Evolutionary conservation across 2,329 filamentous ascomycete genomes (phyloP).

Genomic region (Fusarium sp.): DNA sequence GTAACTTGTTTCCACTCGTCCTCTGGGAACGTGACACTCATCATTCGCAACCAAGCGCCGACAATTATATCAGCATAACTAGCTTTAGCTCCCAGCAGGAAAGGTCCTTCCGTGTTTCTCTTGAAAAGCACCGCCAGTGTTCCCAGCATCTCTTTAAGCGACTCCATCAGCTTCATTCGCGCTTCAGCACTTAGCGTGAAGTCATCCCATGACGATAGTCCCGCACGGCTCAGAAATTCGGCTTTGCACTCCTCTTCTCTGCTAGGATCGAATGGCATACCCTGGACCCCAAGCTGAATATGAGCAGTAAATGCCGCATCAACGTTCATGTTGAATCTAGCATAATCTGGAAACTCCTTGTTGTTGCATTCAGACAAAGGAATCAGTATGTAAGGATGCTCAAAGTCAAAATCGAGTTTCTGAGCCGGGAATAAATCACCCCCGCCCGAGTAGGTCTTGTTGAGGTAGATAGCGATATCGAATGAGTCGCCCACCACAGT

Average conservation of each 20-base stretch:
- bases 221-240: conserved; percentile 61
- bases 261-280: conserved; percentile 63
- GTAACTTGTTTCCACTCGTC: conserved; percentile 60
- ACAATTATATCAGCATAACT: conserved; percentile 68
- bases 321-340: conserved; percentile 64
- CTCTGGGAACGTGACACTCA: conserved; percentile 52
- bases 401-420: conserved; percentile 54
- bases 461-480: conserved; percentile 71
- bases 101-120: conserved; percentile 56
- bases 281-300: conserved; percentile 52
- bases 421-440: conserved; percentile 61
- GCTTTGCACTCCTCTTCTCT: conserved; percentile 57
- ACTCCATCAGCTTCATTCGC: conserved; percentile 51
- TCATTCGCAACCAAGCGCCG: conserved; percentile 65
- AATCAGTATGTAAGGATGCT: conserved; percentile 10
- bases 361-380: conserved; percentile 53
- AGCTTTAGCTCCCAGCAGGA: conserved; percentile 57
- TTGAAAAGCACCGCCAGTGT: conserved; percentile 56
- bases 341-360: conserved; percentile 52
- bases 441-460: conserved; percentile 61
- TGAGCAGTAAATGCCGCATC: conserved; percentile 65
- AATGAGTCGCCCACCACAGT: conserved; percentile 69
- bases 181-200: conserved; percentile 53
- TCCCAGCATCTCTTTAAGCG: conserved; percentile 56
- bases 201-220: conserved; percentile 57